A percentile compares a stretch with the other conserved stretches of the same genome.
Evolutionary conservation across 805 yeast species (phyloP).

Genomic region (Metschnikowia borealis): DNA sequence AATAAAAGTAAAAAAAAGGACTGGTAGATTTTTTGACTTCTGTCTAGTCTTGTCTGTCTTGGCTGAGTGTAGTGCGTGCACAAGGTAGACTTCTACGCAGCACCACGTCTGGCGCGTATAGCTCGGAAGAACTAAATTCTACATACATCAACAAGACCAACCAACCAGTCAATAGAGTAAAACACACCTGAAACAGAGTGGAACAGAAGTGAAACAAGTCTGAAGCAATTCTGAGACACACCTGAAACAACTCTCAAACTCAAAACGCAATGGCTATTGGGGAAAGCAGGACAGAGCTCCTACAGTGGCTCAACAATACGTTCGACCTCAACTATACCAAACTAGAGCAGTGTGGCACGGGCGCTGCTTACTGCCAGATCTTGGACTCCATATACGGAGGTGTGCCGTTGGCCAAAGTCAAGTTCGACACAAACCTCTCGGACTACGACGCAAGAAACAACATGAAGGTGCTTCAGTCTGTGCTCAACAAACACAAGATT

Average conservation of each 20-base stretch:
- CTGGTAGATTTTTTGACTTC: too few species aligned
- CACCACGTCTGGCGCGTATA: too few species aligned
- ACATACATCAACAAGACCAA: background rate
- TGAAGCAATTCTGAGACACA: background rate
- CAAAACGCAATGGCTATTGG: constrained; percentile 33
- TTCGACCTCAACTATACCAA: constrained; percentile 63
- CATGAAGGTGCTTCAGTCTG: constrained; percentile 79
- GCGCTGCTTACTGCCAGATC: constrained; percentile 92
- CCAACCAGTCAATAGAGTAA: too few species aligned
- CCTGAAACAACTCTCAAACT: background rate
- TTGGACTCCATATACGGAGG: constrained; percentile 82
- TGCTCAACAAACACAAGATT: constrained; percentile 68
- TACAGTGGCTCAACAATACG: constrained; percentile 79
- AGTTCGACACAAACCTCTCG: constrained; percentile 54
- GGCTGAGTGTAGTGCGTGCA: too few species aligned
- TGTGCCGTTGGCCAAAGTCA: constrained; percentile 75
- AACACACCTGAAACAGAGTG: too few species aligned
- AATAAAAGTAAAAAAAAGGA: too few species aligned
- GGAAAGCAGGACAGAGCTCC: constrained; percentile 78
- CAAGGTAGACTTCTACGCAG: background rate
- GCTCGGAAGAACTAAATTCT: background rate
- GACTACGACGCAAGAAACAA: constrained; percentile 79
- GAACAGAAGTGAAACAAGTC: too few species aligned
- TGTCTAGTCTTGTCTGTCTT: too few species aligned
- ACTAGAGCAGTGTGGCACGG: constrained; percentile 92